phyloP scores from a whole-genome alignment of 2,329 filamentous ascomycete genomes.

The Sclerotinia subarctica region DNA sequence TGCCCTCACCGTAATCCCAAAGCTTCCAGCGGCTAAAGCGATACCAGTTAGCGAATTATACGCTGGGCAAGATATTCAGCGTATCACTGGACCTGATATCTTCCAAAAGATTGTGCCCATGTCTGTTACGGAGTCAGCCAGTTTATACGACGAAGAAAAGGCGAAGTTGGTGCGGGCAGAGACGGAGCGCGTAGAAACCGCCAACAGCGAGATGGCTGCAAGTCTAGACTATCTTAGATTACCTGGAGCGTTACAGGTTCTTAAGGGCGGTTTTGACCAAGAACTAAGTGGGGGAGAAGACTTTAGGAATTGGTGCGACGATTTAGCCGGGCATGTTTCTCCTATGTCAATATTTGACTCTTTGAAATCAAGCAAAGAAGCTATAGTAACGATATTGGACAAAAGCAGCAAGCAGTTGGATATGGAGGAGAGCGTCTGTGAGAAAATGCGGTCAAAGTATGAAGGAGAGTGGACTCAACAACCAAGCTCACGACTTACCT shows the following conservation, averaged over 20 bases:
- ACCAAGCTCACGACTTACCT: conserved; percentile 84
- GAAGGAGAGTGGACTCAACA: conserved; percentile 96
- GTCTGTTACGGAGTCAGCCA: conserved; percentile 93
- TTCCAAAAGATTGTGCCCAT: conserved; percentile 96
- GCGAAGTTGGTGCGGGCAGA: conserved; percentile 92
- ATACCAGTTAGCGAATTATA: conserved; percentile 97
- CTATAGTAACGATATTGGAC: conserved; percentile 70
- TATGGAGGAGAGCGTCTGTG: conserved; percentile 95
- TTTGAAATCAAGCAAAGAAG: conserved; percentile 72
- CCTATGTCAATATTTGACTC: conserved; percentile 77
- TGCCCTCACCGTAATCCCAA: conserved; percentile 75
- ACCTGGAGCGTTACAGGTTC: conserved; percentile 80
- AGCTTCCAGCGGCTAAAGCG: conserved; percentile 91
- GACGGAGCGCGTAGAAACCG: conserved; percentile 86
- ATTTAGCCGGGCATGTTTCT: conserved; percentile 80
- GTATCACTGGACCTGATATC: conserved; percentile 94
- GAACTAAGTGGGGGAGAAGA: conserved; percentile 86
- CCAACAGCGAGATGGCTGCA: conserved; percentile 93
- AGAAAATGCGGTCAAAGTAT: conserved; percentile 99
- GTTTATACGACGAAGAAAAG: conserved; percentile 97
- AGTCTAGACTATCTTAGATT: conserved; percentile 91
- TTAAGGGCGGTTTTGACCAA: conserved; percentile 91
- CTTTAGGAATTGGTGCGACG: conserved; percentile 90
- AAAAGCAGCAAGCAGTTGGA: conserved; percentile 84
- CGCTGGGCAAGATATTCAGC: conserved; percentile 92